Evolutionary conservation across 257 asterid genomes (phyloP), one percentile per base, ranked within the genome.

Genomic region (Lavandula angustifolia): DNA sequence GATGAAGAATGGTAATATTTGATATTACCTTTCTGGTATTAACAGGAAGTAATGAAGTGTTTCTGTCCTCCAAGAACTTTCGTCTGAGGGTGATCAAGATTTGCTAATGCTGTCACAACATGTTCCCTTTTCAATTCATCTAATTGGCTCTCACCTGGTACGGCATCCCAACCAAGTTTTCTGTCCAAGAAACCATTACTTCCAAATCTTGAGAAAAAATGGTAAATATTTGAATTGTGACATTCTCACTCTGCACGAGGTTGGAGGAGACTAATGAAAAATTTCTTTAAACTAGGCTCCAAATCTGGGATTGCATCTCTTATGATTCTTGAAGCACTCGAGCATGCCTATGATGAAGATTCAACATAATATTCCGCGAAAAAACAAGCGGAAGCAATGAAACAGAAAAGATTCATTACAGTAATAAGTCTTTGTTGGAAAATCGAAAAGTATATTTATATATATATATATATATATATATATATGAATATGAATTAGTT

Each of bases 231-330:
- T 34, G 11, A n/a, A 54, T 35, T 13, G 65, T 17, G 62, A 6
- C 3, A 48, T 31, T 50, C 77, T 69, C 71, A 80, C 85, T 53
- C 76, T 42, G 77, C 73, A 66, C 72, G 73, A 9, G 69, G 42
- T 17, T 40, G 75, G 61, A 80, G 76, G 66, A 80, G 77, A 50
- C 44, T 50, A 60, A 71, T 64, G 78, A 64, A 67, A 54, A 76
- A 76, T 60, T 62, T 68, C 62, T 76, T 76, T 9, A 76, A 32
- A 52, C 57, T 69, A 53, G 60, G 29, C 51, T 66, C 65, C 64
- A 76, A 62, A n/a, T 62, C 69, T 18, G 82, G 85, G 65, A 73
- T 71, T 31, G 79, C 80, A 48, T 80, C 85, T 41, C 58, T 55
- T 41, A 62, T 27, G 57, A 80, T 70, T 41, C 52, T 76, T 53